phyloP scores from a whole-genome alignment of 2,329 filamentous ascomycete species.

The Pseudovirgaria hyperparasitica region DNA sequence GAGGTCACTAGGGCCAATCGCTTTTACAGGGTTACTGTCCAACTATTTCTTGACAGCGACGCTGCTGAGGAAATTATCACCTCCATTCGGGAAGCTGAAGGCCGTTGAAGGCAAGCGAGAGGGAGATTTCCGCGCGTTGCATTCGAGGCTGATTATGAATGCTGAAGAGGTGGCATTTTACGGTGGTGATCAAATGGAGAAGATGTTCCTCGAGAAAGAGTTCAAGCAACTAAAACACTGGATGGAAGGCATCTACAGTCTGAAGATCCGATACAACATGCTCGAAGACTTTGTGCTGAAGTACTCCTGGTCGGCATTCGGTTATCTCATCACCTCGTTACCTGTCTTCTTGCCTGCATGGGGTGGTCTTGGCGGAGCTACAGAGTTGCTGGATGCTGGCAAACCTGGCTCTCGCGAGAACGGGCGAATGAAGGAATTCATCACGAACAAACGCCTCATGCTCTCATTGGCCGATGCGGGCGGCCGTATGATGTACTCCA shows the following conservation, averaged over 20 bases:
- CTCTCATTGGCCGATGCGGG: conserved; percentile 91
- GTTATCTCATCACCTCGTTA: conserved; percentile 83
- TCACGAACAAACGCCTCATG: conserved; percentile 98
- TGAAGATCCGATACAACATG: conserved; percentile 98
- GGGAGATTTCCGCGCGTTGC: conserved; percentile 84
- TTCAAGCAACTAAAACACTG: conserved; percentile 87
- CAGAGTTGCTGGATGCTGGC: conserved; percentile 47
- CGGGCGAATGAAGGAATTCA: conserved; percentile 93
- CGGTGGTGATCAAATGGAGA: conserved; percentile 88
- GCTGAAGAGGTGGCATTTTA: conserved; percentile 98
- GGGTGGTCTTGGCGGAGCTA: conserved; percentile 67
- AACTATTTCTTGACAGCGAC: conserved; percentile 94
- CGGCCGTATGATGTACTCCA: conserved; percentile 98
- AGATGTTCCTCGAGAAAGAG: conserved; percentile 78
- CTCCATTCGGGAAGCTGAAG: conserved; percentile 93
- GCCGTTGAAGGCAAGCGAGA: conserved; percentile 91
- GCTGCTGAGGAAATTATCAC: conserved; percentile 74
- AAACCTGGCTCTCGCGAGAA: conserved; percentile 53
- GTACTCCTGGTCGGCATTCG: conserved; percentile 97
- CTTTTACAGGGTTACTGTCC: conserved; percentile 70
- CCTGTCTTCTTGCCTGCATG: conserved; percentile 91
- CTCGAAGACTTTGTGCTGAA: conserved; percentile 96
- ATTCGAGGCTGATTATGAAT: conserved; percentile 87
- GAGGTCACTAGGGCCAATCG: conserved; percentile 76
- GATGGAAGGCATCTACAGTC: conserved; percentile 97